Conservation (phyloP, 164 flowering plant species). For the Paratinospora sagittata region DNA sequence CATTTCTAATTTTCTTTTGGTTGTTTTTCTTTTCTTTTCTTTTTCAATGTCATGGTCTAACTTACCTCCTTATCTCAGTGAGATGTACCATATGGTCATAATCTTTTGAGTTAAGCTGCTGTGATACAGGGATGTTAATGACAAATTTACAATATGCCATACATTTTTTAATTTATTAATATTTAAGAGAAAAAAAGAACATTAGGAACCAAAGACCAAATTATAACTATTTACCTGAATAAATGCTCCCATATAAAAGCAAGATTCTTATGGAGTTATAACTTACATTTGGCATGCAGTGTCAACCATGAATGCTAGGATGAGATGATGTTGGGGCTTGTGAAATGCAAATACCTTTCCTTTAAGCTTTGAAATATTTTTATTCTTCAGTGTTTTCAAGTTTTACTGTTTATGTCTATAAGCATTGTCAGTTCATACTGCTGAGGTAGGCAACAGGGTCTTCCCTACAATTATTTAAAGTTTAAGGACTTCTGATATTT, state of each 20-base stretch:
- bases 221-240: neutral
- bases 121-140: neutral
- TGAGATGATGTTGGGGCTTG: neutral
- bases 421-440: no score
- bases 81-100: neutral
- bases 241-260: neutral
- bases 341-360: neutral
- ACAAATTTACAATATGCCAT: neutral
- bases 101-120: neutral
- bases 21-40: neutral
- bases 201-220: neutral
- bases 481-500: no score
- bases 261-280: neutral
- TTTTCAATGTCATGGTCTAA: neutral
- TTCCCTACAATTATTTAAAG: no score
- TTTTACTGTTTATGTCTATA: no score
- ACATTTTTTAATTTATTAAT: neutral
- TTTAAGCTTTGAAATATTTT: neutral
- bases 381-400: no score
- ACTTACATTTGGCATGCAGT: neutral
- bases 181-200: neutral
- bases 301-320: neutral
- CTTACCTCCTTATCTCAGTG: neutral
- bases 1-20: neutral
- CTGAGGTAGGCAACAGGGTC: no score